Evolutionary conservation across 768 basidiomycete genomes (phyloP), one percentile per base, ranked within the genome.

Genomic region (Antrodiella citrinella): DNA sequence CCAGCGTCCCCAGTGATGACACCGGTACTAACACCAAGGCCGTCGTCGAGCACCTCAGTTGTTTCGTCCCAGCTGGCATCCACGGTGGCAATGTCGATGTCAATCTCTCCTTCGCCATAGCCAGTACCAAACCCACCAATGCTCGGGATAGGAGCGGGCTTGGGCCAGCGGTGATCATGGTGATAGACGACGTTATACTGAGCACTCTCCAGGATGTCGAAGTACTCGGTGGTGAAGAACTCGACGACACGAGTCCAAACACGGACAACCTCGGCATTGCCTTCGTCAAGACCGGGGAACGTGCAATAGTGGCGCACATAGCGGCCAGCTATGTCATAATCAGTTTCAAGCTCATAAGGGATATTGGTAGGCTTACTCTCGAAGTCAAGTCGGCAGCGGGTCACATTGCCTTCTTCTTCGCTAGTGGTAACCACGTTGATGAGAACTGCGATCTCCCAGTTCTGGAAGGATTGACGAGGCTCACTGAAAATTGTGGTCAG

Each of bases 381-480:
- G 2, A 59, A 35, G 44, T 63, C 54, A 23, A 63, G 44, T 35
- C 41, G 50, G 44, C 53, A 50, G 22, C 51, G 46, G 12, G 44
- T 56, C 2, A 60, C 48, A 13, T 41, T 26, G 19, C 56, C 53
- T 4, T 61, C 57, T 3, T 49, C 49, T 19, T 53, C 53, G 22
- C 45, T 47, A 20, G 46, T 49, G 20, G 50, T 47, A n/a, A 53
- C 45, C 35, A 63, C 45, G 21, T 60, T 54, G 23, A 58, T 53
- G 11, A 64, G 39, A n/a, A 62, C 35, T 2, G 61, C 58, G 40
- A 65, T 52, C 42, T 53, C 52, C 64, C 62, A 64, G 39, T 57
- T 44, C 24, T 24, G 19, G 51, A 44, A 60, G 2, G 7, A 13
- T 18, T 47, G 13, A 21, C 42, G 20, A 1, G 52, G 44, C 5